phyloP scores from a whole-genome alignment of 805 yeast species.

The Wickerhamomyces strasburgensis region DNA sequence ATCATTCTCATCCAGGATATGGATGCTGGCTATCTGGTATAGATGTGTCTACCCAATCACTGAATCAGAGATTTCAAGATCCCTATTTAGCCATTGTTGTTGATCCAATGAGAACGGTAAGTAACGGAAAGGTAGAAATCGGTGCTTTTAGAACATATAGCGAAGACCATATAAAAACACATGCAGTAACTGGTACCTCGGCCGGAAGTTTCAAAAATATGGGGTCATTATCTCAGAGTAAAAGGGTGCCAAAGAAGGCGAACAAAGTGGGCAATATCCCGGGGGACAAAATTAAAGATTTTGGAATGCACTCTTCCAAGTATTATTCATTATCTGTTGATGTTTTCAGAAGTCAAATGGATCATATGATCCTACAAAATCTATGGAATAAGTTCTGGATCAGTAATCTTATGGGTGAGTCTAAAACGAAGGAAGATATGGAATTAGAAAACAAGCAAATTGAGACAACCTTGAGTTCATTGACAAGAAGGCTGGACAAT shows the following conservation, averaged over 20 bases:
- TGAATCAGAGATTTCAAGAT: conserved; percentile 86
- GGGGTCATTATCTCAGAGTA: conserved; percentile 4
- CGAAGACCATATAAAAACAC: conserved; percentile 25
- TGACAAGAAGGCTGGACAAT: conserved; percentile 14
- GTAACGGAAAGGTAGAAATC: conserved; percentile 66
- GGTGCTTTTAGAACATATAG: conserved; percentile 83
- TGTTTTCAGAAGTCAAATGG: conserved; percentile 50
- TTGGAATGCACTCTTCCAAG: conserved; percentile 64
- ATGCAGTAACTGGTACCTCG: conserved; percentile 2
- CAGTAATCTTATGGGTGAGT: conserved; percentile 28
- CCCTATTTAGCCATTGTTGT: conserved; percentile 87
- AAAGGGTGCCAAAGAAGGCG: conserved; percentile 1
- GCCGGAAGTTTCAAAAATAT: conserved; percentile 1
- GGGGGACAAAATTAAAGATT: conserved; percentile 50
- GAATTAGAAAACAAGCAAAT: conserved; percentile 7
- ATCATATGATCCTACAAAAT: conserved; percentile 39
- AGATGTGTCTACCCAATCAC: conserved; percentile 82
- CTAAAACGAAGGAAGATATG: conserved; percentile 9
- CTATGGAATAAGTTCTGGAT: conserved; percentile 46
- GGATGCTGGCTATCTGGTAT: conserved; percentile 96
- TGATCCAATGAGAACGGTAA: conserved; percentile 68
- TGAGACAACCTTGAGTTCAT: conserved; percentile 7
- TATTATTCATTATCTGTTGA: conserved; percentile 65
- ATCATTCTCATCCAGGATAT: conserved; percentile 97
- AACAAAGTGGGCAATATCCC: conserved; percentile 31